Evolutionary conservation across 495 filamentous ascomycete genomes (phyloP).

Genomic region (Aspergillus biplanus): DNA sequence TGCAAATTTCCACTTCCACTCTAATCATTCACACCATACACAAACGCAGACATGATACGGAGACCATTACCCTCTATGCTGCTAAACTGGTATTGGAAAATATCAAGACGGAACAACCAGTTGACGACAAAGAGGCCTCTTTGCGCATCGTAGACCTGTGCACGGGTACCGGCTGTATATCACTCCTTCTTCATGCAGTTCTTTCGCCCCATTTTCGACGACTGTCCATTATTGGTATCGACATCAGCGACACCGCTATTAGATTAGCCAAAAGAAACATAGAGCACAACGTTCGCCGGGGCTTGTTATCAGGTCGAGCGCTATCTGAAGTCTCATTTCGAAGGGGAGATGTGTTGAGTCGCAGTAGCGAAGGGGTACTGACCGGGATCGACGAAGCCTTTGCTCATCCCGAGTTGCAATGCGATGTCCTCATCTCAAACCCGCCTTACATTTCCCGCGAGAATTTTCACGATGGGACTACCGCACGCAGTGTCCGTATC

Average conservation of each 20-base stretch:
- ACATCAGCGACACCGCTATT: slow-evolving; percentile 55
- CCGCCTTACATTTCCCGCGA: slow-evolving; percentile 83
- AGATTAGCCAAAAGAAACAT: slow-evolving; percentile 65
- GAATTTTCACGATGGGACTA: slow-evolving; percentile 58
- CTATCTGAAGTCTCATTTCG: slow-evolving; percentile 51
- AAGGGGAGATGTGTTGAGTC: slow-evolving; percentile 57
- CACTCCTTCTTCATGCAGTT: slow-evolving; percentile 68
- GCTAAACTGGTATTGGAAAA: slow-evolving; percentile 45
- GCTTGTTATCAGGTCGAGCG: slow-evolving; percentile 34
- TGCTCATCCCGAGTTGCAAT: slow-evolving; percentile 22
- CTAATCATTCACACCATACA: slow-evolving; percentile 4
- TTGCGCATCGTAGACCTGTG: slow-evolving; percentile 82
- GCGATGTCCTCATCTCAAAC: slow-evolving; percentile 83
- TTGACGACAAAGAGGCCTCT: not conserved
- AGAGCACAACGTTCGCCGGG: slow-evolving; percentile 47
- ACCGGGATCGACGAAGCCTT: not conserved
- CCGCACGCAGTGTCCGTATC: slow-evolving; percentile 71
- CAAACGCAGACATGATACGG: slow-evolving; percentile 67
- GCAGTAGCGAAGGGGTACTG: slow-evolving; percentile 24
- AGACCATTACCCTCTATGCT: slow-evolving; percentile 64
- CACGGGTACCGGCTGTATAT: slow-evolving; percentile 88
- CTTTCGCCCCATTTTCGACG: slow-evolving; percentile 42
- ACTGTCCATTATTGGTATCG: slow-evolving; percentile 44
- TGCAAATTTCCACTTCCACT: not conserved
- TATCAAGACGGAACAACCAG: slow-evolving; percentile 3